Evolutionary conservation across 2,329 filamentous ascomycete genomes (phyloP).

Genomic region (Colletotrichum gloeosporioides): DNA sequence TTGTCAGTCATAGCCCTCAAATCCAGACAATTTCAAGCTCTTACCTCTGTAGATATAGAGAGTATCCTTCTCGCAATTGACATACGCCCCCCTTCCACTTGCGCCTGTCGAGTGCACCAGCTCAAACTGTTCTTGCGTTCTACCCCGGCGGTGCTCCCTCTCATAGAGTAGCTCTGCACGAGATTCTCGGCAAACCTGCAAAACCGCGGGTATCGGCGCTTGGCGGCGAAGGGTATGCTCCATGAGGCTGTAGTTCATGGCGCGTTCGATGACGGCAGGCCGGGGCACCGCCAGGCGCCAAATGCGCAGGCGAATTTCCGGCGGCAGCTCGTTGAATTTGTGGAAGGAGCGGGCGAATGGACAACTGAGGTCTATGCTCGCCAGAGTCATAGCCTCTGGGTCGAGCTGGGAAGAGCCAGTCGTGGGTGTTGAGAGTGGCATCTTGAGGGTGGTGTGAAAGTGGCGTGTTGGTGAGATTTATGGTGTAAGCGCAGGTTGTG

Average conservation of each 20-base stretch:
- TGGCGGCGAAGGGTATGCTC: neutral
- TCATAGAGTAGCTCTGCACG: neutral
- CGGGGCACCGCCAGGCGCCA: neutral
- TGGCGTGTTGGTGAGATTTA: neutral
- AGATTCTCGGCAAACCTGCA: conserved; percentile 4
- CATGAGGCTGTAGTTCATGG: neutral
- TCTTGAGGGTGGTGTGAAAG: neutral
- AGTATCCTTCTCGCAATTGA: conserved; percentile 4
- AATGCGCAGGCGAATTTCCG: neutral
- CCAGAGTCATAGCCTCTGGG: neutral
- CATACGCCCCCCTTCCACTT: neutral
- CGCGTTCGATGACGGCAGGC: neutral
- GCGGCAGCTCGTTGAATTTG: neutral
- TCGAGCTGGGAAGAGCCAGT: neutral
- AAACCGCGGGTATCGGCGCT: neutral
- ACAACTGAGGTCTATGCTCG: neutral
- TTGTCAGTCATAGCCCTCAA: neutral
- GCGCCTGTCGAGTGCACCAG: neutral
- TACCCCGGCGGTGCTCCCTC: neutral
- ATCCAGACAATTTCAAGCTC: neutral
- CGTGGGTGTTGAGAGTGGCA: neutral
- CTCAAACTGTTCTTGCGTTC: neutral
- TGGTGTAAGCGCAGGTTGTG: neutral
- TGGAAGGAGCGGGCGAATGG: neutral
- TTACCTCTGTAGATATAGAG: conserved; percentile 6